Evolutionary conservation across 306 rosid species (phyloP), one percentile per base, ranked within the genome.

Genomic region (Hylodesmum podocarpum): DNA sequence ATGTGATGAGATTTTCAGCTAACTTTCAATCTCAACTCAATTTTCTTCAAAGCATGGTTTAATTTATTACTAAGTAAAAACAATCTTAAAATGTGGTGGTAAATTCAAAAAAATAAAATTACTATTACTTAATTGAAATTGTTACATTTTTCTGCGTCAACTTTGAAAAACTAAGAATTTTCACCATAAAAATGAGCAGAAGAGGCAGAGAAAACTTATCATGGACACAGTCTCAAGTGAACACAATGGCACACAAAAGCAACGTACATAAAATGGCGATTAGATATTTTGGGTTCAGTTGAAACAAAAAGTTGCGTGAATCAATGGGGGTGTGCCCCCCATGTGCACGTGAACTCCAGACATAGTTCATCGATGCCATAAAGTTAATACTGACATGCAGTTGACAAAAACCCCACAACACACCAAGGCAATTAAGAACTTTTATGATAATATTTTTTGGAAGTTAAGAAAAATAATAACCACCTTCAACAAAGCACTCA

Each of bases 341-440:
- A 47, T 18, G 12, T 72, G 49, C 72, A 36, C 72, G 77, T 81
- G 66, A 75, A 58, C 62, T n/a, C 19, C 46, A 40, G 34, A 50
- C 12, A 40, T 6, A 14, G 49, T 19, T 54, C 39, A 78, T 54
- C 43, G 63, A 9, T 54, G 80, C 44, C 31, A 28, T 55, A 1
- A 43, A 54, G 76, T 65, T 66, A n/a, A n/a, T n/a, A 22, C 27
- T n/a, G 29, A 37, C 43, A 50, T 18, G 27, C 58, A 3, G 47
- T 24, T 58, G 43, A 9, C 29, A 1, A 28, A 58, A 58, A 58
- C 66, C 66, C 22, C 66, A 58, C 40, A 55, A 55, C 4, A 24
- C 62, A 24, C 63, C 63, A 58, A 6, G n/a, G 2, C 62, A 54
- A 21, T 58, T n/a, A n/a, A n/a, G n/a, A n/a, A n/a, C n/a, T 49